These are phyloP conservation scores for Aspergillus pseudoglaucus DNA, from an alignment of 2,329 filamentous ascomycete genomes.

Conservation along the genomic window DNA sequence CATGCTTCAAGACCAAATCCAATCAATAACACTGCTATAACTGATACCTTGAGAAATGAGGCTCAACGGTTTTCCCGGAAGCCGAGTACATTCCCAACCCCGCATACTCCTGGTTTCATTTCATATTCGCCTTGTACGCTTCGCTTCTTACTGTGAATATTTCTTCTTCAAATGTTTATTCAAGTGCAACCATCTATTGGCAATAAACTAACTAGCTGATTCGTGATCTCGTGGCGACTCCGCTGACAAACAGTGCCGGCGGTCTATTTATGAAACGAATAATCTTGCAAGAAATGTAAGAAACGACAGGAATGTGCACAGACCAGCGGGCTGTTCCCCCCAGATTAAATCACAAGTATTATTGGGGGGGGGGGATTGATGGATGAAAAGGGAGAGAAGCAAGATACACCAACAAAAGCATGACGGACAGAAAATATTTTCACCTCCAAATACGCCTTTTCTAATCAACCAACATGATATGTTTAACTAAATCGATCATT, in stretches of 20 bases:
- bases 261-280: not conserved
- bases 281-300: not conserved
- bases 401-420: not conserved
- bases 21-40: not conserved
- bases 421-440: not conserved
- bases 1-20: not conserved
- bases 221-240: not conserved
- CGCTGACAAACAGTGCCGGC: not conserved
- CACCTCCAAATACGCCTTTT: conserved; percentile 4
- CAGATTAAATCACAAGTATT: not conserved
- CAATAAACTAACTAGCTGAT: not conserved
- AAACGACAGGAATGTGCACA: not conserved
- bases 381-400: not conserved
- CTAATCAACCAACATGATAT: conserved; percentile 1
- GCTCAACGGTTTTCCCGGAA: no score
- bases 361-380: not conserved
- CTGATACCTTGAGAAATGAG: no score
- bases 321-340: not conserved
- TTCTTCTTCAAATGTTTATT: not conserved
- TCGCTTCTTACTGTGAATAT: not conserved
- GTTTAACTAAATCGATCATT: not conserved
- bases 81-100: not conserved
- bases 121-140: not conserved
- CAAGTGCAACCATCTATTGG: conserved; percentile 5
- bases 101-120: not conserved